Conservation (phyloP, 805 yeast species). For the Yamadazyma insecticola region DNA sequence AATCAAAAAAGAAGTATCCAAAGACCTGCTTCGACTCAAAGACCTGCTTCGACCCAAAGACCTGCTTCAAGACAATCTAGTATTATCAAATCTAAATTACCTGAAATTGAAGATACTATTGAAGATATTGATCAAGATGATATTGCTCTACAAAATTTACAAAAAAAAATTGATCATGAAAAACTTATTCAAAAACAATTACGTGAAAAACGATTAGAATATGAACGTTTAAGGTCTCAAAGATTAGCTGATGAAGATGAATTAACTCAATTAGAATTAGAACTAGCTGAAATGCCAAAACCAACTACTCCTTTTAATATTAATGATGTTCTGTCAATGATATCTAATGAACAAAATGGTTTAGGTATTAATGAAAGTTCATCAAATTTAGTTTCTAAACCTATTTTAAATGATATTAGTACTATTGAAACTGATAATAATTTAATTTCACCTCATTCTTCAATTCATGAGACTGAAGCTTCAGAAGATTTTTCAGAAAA, state of each 20-base stretch:
- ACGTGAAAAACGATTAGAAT: constrained; percentile 34
- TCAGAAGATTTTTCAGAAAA: background rate
- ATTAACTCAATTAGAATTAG: constrained; percentile 12
- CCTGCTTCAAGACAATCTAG: constrained; percentile 20
- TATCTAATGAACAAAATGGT: no score
- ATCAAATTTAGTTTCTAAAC: no score
- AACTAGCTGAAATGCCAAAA: no score
- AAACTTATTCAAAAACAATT: constrained; percentile 31
- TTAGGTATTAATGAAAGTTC: no score
- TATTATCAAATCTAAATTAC: constrained; percentile 6
- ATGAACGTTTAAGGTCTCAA: constrained; percentile 26
- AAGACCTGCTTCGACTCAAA: constrained; percentile 5
- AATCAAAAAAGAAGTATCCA: no score
- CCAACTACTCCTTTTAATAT: no score
- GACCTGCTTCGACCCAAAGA: constrained; percentile 3
- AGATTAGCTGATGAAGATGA: constrained; percentile 24
- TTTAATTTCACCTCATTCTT: constrained; percentile 7
- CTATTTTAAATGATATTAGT: constrained; percentile 3
- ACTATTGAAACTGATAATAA: constrained; percentile 4
- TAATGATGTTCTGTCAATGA: no score
- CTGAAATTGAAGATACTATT: no score
- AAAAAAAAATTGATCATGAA: constrained; percentile 36
- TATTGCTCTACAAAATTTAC: constrained; percentile 21
- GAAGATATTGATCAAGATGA: constrained; percentile 22
- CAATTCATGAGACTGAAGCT: constrained; percentile 2